These are phyloP conservation scores for Lantana camara DNA, from an alignment of 257 asterid genomes.

Conservation along the genomic window DNA sequence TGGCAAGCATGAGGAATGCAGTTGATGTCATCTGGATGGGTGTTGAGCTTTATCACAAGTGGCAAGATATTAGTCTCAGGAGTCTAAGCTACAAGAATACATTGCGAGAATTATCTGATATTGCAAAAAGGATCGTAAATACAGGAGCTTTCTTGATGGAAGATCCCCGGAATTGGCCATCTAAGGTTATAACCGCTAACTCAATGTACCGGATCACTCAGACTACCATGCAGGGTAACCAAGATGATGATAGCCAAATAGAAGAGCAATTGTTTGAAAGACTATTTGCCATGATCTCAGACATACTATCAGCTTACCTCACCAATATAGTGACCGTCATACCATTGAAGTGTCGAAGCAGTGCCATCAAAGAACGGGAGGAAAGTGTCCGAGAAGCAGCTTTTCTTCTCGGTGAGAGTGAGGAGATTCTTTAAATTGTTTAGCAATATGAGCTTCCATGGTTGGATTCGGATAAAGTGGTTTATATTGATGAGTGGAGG, in stretches of 20 bases:
- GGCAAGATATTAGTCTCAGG: slow-evolving; percentile 9
- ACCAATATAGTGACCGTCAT: slow-evolving; percentile 28
- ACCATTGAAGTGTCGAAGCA: slow-evolving; percentile 18
- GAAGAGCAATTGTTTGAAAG: slow-evolving; percentile 2
- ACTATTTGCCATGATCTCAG: slow-evolving; percentile 22
- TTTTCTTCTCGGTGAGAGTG: slow-evolving; percentile 30
- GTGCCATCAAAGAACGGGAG: slow-evolving; percentile 30
- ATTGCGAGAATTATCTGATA: slow-evolving; percentile 21
- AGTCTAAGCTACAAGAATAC: slow-evolving; percentile 9
- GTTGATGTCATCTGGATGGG: slow-evolving; percentile 33
- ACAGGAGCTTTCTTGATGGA: not conserved
- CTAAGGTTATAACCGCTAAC: slow-evolving; percentile 31
- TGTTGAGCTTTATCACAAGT: too few species aligned
- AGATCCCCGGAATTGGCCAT: slow-evolving; percentile 34
- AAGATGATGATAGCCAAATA: not conserved
- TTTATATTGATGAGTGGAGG: slow-evolving; percentile 30
- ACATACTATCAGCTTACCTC: slow-evolving; percentile 36
- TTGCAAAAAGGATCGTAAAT: slow-evolving; percentile 20
- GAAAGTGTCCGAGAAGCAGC: slow-evolving; percentile 26
- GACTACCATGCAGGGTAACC: slow-evolving; percentile 10
- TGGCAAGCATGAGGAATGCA: slow-evolving; percentile 30
- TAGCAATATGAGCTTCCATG: slow-evolving; percentile 21
- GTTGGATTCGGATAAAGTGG: slow-evolving; percentile 16
- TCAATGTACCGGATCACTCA: slow-evolving; percentile 39
- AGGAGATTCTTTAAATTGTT: slow-evolving; percentile 32